Base-by-base conservation (phyloP, 805 yeast species). In the Barnettozyma californica region DNA sequence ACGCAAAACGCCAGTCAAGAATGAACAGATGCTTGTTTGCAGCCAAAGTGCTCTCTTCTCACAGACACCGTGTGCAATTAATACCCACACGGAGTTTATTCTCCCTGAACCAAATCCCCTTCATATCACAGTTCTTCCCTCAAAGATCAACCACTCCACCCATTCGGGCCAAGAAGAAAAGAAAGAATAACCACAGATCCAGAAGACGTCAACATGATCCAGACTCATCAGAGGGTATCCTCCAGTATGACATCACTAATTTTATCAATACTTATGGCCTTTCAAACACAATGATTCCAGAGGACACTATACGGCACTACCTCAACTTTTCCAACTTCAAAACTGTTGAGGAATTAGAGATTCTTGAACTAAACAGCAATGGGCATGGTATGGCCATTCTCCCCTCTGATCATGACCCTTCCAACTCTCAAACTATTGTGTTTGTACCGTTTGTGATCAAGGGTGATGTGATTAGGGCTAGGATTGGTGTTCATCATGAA, bases 311-410 rank as follows among this genome's bases (percentile, higher is more conserved):
- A 8, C 41, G 39, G 11, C 36, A 46, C 16, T 51, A 51, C 19
- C n/a, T 20, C 9, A 20, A 41, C 20, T 43, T 43, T 9, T 20
- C 21, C 2, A 51, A 49, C 27, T 43, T 41, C 21, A 41, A 42
- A 19, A 41, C 39, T 1, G 38, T 51, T 2, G 83, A 81, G 3
- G 68, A 79, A 46, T 85, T 87, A 16, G 65, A 75, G 52, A 74
- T 92, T 43, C 55, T 76, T 29, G 73, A 49, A 26, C 44, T 53
- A 27, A 45, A 48, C 11, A 83, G 96, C 5, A 86, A 80, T 49
- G 97, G 98, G 36, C 91, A 87, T 49, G 97, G 97, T 0, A 57
- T 92, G 25, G 95, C 85, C 0, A 47, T 88, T 2, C 73, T 85
- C 43, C 70, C 75, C 4, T 81, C 81, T 50, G 89, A 91, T 1